phyloP scores from a whole-genome alignment of 2,329 filamentous ascomycete species.

The Paecilomyces niveus region DNA sequence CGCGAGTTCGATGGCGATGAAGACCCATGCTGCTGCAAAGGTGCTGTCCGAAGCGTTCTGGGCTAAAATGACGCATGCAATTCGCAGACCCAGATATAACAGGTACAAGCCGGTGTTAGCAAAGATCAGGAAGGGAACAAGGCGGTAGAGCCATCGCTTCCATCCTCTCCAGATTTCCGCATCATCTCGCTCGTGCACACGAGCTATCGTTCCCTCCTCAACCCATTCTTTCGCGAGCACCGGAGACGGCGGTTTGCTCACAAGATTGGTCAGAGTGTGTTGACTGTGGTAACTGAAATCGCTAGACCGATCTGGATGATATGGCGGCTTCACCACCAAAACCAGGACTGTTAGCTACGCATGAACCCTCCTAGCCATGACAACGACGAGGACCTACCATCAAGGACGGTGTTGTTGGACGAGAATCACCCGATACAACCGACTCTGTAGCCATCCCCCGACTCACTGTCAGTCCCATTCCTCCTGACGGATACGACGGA shows the following conservation, averaged over 20 bases:
- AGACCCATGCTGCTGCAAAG: constrained; percentile 51
- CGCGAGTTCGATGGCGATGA: constrained; percentile 49
- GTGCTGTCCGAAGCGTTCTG: constrained; percentile 35
- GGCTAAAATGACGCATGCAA: constrained; percentile 47
- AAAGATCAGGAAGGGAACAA: constrained; percentile 28
- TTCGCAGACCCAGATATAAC: constrained; percentile 45
- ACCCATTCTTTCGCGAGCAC: constrained; percentile 30
- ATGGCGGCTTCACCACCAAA: not conserved
- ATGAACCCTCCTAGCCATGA: not conserved
- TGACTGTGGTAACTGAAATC: constrained; percentile 19
- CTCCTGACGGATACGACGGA: constrained; percentile 2
- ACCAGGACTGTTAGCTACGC: not conserved
- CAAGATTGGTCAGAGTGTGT: constrained; percentile 26
- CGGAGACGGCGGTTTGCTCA: constrained; percentile 21
- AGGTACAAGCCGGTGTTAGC: constrained; percentile 28
- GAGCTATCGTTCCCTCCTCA: constrained; percentile 29
- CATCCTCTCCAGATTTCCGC: constrained; percentile 29
- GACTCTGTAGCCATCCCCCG: constrained; percentile 16
- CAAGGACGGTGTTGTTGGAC: constrained; percentile 23
- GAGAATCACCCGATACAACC: constrained; percentile 22
- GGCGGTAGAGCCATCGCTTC: constrained; percentile 28
- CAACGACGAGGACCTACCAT: constrained; percentile 11
- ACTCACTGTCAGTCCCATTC: constrained; percentile 1
- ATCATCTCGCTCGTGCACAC: constrained; percentile 29
- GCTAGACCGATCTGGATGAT: not conserved